phyloP scores from a whole-genome alignment of 2,329 filamentous ascomycete species.

The Cladosporium sp. region DNA sequence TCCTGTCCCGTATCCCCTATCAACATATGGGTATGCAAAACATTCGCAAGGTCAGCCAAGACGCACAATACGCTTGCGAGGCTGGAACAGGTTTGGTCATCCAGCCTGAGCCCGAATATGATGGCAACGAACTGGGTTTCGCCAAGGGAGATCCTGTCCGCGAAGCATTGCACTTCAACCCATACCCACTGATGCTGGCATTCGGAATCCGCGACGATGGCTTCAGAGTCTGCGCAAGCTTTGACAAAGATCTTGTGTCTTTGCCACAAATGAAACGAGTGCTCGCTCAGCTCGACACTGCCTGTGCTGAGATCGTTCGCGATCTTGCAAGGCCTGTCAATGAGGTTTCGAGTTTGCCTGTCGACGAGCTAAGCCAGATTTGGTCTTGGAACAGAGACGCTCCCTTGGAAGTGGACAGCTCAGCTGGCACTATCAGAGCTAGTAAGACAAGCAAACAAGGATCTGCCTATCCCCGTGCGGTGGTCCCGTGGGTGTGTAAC shows the following conservation, averaged over 20 bases:
- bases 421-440: neutral
- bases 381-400: conserved; percentile 14
- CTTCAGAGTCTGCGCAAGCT: conserved; percentile 38
- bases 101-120: conserved; percentile 41
- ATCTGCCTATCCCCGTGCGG: conserved; percentile 9
- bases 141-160: conserved; percentile 22
- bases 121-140: conserved; percentile 26
- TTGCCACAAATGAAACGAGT: conserved; percentile 11
- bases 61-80: conserved; percentile 58
- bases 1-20: conserved; percentile 36
- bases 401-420: conserved; percentile 1
- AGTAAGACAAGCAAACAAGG: conserved; percentile 6
- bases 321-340: conserved; percentile 2
- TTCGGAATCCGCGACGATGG: conserved; percentile 46
- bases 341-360: conserved; percentile 5
- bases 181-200: conserved; percentile 52
- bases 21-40: conserved; percentile 42
- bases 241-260: conserved; percentile 15
- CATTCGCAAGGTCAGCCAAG: conserved; percentile 47
- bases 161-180: conserved; percentile 29
- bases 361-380: conserved; percentile 4
- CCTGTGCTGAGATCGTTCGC: conserved; percentile 3
- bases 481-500: conserved; percentile 33
- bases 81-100: conserved; percentile 58
- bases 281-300: conserved; percentile 8